Evolutionary conservation across 2,329 filamentous ascomycete genomes (phyloP).

Genomic region (Trichoderma harzianum): DNA sequence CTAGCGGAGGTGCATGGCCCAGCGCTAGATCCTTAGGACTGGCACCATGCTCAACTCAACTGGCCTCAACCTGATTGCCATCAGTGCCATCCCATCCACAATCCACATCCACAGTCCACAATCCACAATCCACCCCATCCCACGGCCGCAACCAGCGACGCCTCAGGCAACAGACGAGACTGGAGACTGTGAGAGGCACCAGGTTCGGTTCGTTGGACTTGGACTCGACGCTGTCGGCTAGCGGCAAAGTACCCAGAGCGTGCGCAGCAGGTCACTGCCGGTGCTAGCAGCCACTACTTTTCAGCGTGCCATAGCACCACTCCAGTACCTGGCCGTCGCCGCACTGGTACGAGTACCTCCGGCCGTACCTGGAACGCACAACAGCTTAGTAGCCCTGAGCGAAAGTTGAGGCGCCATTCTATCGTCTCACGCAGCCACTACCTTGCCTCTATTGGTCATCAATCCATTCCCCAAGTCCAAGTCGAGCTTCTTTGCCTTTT

Average conservation of each 20-base stretch:
- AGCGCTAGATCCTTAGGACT: background rate
- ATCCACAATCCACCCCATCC: background rate
- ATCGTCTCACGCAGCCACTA: background rate
- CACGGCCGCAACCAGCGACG: slow-evolving; percentile 15
- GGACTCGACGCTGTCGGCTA: background rate
- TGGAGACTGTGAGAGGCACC: background rate
- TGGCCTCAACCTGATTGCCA: background rate
- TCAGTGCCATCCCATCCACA: background rate
- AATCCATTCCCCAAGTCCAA: background rate
- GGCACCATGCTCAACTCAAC: background rate
- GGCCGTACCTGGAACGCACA: slow-evolving; percentile 3
- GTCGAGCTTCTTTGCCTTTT: background rate
- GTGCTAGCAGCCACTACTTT: background rate
- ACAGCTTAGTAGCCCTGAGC: background rate
- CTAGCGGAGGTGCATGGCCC: background rate
- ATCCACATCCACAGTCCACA: background rate
- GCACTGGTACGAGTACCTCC: background rate
- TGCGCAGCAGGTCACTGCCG: background rate
- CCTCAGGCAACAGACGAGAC: background rate
- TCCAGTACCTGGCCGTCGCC: background rate
- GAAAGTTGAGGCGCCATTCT: background rate
- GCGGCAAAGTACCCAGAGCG: background rate
- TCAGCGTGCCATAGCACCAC: background rate
- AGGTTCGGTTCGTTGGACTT: background rate
- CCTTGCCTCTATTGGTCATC: slow-evolving; percentile 1